Base-by-base conservation (phyloP, 257 asterid species). In the Salvia hispanica region DNA sequence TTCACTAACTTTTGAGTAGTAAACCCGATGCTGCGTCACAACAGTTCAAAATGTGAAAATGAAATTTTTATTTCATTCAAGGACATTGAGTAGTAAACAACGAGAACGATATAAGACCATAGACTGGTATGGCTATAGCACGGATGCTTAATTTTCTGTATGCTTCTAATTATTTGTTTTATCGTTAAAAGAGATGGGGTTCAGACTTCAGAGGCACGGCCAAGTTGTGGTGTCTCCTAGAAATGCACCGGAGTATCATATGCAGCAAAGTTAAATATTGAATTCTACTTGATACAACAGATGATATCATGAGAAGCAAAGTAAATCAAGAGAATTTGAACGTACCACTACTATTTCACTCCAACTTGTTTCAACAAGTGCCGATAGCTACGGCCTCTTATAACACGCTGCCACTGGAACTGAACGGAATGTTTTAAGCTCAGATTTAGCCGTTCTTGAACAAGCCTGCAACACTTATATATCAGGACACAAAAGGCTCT, bases 341-440 rank as follows among this genome's bases (percentile, higher is more conserved):
- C 66, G 18, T 73, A 73, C 86, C 86, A 52, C 62, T 73, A 48
- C 75, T 82, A 78, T 66, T 77, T 82, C 76, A 83, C 84, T 71
- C 89, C 91, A 53, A 70, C 72, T 79, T 91, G 64, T 52, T 53
- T 69, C 95, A 90, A 67, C 78, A 90, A 78, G 83, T 93, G 99
- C 45, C 97, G 91, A 80, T 93, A 90, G 78, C 86, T 88, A 64
- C 99, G 96, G 21, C 99, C 99, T 62, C 99, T 86, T 58, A 88
- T 65, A 46, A 67, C 13, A 28, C 95, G 84, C 73, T 93, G 99
- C 96, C 95, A 93, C 25, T 55, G 68, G 76, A 54, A 88, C 76
- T 64, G 84, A 40, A 85, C 14, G 63, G 86, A 82, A 59, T 63
- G 75, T 52, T 72, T 81, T 36, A 70, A 69, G 77, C 80, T 54